These are phyloP conservation scores for Candida sanyaensis DNA, from an alignment of 1,139 yeast species.

Conservation along the genomic window DNA sequence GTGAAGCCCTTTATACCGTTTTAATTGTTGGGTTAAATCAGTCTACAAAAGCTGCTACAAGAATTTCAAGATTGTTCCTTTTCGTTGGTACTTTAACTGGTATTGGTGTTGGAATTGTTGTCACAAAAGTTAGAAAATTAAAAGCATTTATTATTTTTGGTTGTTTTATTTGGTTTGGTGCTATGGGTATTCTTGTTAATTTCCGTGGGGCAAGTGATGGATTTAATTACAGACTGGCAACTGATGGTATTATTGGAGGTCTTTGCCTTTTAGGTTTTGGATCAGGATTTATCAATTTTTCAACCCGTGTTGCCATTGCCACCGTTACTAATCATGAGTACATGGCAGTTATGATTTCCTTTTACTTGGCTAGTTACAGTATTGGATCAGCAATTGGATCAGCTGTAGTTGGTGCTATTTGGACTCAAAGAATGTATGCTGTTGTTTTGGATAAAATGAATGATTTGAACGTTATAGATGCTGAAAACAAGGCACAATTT, in stretches of 20 bases:
- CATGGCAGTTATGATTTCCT: conserved; percentile 63
- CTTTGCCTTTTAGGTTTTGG: conserved; percentile 70
- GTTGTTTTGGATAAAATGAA: conserved; percentile 17
- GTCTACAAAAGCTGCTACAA: conserved; percentile 59
- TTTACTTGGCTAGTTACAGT: conserved; percentile 56
- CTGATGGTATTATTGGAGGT: conserved; percentile 65
- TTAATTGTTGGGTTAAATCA: conserved; percentile 63
- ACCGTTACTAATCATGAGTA: conserved; percentile 62
- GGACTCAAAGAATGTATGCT: conserved; percentile 42
- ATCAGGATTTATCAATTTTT: conserved; percentile 70
- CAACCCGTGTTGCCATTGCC: conserved; percentile 65
- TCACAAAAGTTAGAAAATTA: conserved; percentile 52
- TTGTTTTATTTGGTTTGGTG: conserved; percentile 39
- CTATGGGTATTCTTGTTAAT: conserved; percentile 33
- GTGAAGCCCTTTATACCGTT: conserved; percentile 66
- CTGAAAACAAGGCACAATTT: conserved; percentile 30
- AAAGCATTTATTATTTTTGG: conserved; percentile 66
- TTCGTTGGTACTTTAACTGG: conserved; percentile 68
- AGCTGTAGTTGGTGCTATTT: conserved; percentile 62
- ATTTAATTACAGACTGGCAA: conserved; percentile 21
- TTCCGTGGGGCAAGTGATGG: conserved; percentile 31
- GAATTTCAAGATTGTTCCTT: conserved; percentile 63
- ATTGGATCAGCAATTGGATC: conserved; percentile 62
- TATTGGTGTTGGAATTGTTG: conserved; percentile 57
- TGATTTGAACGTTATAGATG: conserved; percentile 13